Evolutionary conservation across 225 moss, liverwort and hornwort species (phyloP).

Genomic region (Marchantia polymorpha): DNA sequence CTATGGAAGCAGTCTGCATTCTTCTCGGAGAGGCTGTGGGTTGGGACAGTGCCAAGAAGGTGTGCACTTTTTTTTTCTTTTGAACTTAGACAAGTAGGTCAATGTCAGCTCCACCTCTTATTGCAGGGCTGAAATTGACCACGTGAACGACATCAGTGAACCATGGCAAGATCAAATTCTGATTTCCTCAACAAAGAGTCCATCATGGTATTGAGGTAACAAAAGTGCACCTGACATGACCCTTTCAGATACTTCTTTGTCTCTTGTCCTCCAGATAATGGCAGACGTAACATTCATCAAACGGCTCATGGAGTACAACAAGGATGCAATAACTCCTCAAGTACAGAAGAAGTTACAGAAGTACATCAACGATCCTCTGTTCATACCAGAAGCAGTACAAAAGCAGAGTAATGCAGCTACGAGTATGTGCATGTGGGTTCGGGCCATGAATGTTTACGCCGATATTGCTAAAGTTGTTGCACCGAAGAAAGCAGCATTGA

Average conservation of each 20-base stretch:
- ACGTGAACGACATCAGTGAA: too few species aligned
- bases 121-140: not conserved
- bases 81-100: not conserved
- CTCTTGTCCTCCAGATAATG: slow-evolving; percentile 56
- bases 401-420: slow-evolving; percentile 93
- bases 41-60: slow-evolving; percentile 92
- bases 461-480: slow-evolving; percentile 87
- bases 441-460: slow-evolving; percentile 91
- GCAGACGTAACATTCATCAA: slow-evolving; percentile 83
- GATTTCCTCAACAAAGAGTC: too few species aligned
- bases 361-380: slow-evolving; percentile 68
- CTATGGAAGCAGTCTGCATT: slow-evolving; percentile 87
- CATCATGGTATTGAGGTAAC: too few species aligned
- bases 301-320: slow-evolving; percentile 83
- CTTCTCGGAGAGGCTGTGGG: slow-evolving; percentile 74
- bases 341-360: slow-evolving; percentile 68
- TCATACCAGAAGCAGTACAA: slow-evolving; percentile 72
- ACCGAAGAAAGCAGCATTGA: slow-evolving; percentile 62
- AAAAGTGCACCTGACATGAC: too few species aligned
- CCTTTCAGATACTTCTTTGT: too few species aligned
- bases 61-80: slow-evolving; percentile 1
- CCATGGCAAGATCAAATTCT: too few species aligned
- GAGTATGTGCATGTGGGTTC: slow-evolving; percentile 93
- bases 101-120: not conserved
- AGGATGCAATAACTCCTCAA: slow-evolving; percentile 63